These are phyloP conservation scores for Coemansia sp. DNA, from an alignment of 192 early-diverging fungal genomes.

Conservation along the genomic window DNA sequence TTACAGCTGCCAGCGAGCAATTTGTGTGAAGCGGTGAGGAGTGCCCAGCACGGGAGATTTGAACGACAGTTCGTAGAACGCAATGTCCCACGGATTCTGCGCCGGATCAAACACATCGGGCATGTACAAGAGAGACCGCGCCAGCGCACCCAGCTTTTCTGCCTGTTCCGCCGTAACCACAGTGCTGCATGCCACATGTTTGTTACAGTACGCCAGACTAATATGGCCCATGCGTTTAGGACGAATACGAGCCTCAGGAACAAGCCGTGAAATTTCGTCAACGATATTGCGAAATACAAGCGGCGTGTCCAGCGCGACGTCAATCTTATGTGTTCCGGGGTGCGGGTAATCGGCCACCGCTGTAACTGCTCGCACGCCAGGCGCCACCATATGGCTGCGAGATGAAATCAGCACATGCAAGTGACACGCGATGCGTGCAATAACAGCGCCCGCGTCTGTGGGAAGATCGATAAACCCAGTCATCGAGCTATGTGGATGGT, in stretches of 20 bases:
- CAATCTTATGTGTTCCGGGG: constrained; percentile 42
- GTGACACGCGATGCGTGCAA: constrained; percentile 15
- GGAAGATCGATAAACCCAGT: constrained; percentile 47
- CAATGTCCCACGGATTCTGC: constrained; percentile 44
- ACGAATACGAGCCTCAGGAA: constrained; percentile 27
- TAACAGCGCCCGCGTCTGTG: neutral
- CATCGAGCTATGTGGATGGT: constrained; percentile 51
- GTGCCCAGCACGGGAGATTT: constrained; percentile 25
- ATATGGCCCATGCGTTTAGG: constrained; percentile 40
- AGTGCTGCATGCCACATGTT: constrained; percentile 33
- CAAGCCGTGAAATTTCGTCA: constrained; percentile 11
- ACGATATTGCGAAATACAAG: constrained; percentile 26
- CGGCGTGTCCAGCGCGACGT: constrained; percentile 33
- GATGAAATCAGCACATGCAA: constrained; percentile 12
- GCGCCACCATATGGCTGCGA: neutral
- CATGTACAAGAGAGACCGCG: constrained; percentile 14
- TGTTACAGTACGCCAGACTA: constrained; percentile 45
- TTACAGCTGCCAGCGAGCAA: constrained; percentile 45
- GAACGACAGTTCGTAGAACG: constrained; percentile 43
- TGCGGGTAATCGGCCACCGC: constrained; percentile 36
- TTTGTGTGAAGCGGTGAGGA: constrained; percentile 38
- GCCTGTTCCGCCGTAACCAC: constrained; percentile 18
- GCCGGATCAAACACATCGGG: constrained; percentile 6
- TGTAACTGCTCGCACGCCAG: constrained; percentile 8
- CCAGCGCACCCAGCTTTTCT: constrained; percentile 16